phyloP scores from a whole-genome alignment of 768 basidiomycete species.

The Obba rivulosa region DNA sequence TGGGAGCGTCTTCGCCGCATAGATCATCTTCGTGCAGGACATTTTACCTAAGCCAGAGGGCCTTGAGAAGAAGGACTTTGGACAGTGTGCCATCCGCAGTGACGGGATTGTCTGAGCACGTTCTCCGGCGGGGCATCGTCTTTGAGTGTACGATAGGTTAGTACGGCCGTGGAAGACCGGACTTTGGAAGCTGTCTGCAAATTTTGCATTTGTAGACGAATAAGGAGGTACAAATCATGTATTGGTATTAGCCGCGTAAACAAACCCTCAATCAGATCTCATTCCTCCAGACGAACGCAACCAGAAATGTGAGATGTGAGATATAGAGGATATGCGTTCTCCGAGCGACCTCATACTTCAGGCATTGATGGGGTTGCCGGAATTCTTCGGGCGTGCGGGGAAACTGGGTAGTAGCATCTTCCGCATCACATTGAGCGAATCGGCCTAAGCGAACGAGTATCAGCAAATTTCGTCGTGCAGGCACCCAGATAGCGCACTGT shows the following conservation, averaged over 20 bases:
- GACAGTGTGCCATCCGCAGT: slow-evolving; percentile 62
- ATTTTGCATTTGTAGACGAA: too few species aligned
- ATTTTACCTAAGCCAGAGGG: slow-evolving; percentile 64
- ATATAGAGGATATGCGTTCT: not conserved
- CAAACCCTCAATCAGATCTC: too few species aligned
- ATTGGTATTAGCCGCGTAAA: too few species aligned
- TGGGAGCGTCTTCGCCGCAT: not conserved
- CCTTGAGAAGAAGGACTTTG: slow-evolving; percentile 50
- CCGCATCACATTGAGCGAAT: not conserved
- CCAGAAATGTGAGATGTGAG: too few species aligned
- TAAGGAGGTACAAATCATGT: too few species aligned
- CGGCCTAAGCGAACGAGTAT: too few species aligned
- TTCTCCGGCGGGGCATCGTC: too few species aligned
- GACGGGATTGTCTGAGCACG: slow-evolving; percentile 45
- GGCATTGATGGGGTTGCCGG: not conserved
- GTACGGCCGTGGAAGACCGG: too few species aligned
- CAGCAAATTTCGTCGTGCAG: not conserved
- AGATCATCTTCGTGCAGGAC: slow-evolving; percentile 35
- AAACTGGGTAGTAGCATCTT: not conserved
- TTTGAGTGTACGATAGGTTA: too few species aligned
- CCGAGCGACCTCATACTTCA: not conserved
- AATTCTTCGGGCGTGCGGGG: not conserved
- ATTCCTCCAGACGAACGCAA: too few species aligned
- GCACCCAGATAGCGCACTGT: not conserved
- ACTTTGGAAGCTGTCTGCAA: too few species aligned